Evolutionary conservation across 2,329 filamentous ascomycete genomes (phyloP).

Genomic region (Exophiala dermatitidis): DNA sequence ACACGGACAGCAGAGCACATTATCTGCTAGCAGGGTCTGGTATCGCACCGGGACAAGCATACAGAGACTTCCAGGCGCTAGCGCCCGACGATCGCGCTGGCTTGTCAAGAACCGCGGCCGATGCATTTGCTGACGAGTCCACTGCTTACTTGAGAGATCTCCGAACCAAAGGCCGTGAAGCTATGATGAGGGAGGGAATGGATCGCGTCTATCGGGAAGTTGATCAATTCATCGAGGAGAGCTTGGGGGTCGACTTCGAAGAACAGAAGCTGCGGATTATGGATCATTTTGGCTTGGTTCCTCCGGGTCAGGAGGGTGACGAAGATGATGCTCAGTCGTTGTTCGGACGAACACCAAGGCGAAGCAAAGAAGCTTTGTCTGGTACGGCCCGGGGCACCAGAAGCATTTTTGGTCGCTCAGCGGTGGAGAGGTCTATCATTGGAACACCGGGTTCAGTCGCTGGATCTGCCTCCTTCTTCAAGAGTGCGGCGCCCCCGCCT

Average conservation of each 20-base stretch:
- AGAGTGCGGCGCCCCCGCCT: slow-evolving; percentile 54
- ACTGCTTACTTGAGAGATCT: slow-evolving; percentile 66
- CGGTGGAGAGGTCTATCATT: slow-evolving; percentile 76
- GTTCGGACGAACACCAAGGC: slow-evolving; percentile 41
- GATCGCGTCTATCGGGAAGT: slow-evolving; percentile 86
- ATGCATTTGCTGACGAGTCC: slow-evolving; percentile 22
- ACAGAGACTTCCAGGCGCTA: slow-evolving; percentile 81
- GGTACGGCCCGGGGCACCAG: slow-evolving; percentile 27
- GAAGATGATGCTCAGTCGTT: slow-evolving; percentile 31
- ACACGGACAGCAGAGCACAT: slow-evolving; percentile 54
- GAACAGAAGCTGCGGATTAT: slow-evolving; percentile 88
- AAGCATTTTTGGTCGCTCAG: slow-evolving; percentile 62
- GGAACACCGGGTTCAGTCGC: slow-evolving; percentile 63
- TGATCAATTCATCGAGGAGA: slow-evolving; percentile 87
- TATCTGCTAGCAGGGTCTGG: slow-evolving; percentile 91
- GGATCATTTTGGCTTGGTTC: slow-evolving; percentile 81
- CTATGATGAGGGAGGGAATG: slow-evolving; percentile 86
- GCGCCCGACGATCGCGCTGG: slow-evolving; percentile 49
- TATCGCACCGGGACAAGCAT: slow-evolving; percentile 75
- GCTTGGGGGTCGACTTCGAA: slow-evolving; percentile 93
- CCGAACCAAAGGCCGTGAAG: slow-evolving; percentile 82
- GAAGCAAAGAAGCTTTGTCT: slow-evolving; percentile 4
- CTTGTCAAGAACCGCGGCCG: slow-evolving; percentile 6
- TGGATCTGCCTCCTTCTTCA: slow-evolving; percentile 56
- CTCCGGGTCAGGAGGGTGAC: slow-evolving; percentile 37